Evolutionary conservation across 2,329 filamentous ascomycete species (phyloP).

Genomic region (Stylonectria norvegica): DNA sequence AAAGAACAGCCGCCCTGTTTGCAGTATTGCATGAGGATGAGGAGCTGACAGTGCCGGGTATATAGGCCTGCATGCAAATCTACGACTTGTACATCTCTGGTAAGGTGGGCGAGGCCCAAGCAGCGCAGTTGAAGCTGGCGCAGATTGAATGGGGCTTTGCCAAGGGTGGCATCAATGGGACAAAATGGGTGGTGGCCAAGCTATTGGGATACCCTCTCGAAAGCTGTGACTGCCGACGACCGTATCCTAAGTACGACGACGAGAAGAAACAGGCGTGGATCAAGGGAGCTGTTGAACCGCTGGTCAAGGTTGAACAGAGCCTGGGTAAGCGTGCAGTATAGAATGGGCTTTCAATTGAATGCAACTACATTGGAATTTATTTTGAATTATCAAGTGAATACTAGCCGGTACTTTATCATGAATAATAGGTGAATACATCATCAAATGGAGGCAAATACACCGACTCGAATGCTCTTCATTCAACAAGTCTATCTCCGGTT

Average conservation of each 20-base stretch:
- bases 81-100: constrained; percentile 48
- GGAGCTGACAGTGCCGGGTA: background rate
- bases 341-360: too few species aligned
- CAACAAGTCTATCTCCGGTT: too few species aligned
- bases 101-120: constrained; percentile 45
- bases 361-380: too few species aligned
- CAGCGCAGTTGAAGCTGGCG: constrained; percentile 49
- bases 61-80: constrained; percentile 42
- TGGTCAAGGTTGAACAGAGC: constrained; percentile 20
- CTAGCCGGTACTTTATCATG: too few species aligned
- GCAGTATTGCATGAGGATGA: background rate
- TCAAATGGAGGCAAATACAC: too few species aligned
- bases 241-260: constrained; percentile 49
- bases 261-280: constrained; percentile 34
- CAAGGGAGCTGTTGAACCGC: constrained; percentile 24
- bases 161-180: constrained; percentile 58
- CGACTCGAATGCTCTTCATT: too few species aligned
- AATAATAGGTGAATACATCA: too few species aligned
- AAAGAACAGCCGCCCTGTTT: background rate
- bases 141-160: constrained; percentile 54
- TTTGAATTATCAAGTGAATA: too few species aligned
- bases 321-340: constrained; percentile 22
- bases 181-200: constrained; percentile 57
- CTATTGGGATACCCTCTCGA: constrained; percentile 48
- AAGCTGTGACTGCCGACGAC: constrained; percentile 50